Evolutionary conservation across 2,329 filamentous ascomycete species (phyloP), one percentile per base, ranked within the genome.

Genomic region (Bipolaris oryzae): DNA sequence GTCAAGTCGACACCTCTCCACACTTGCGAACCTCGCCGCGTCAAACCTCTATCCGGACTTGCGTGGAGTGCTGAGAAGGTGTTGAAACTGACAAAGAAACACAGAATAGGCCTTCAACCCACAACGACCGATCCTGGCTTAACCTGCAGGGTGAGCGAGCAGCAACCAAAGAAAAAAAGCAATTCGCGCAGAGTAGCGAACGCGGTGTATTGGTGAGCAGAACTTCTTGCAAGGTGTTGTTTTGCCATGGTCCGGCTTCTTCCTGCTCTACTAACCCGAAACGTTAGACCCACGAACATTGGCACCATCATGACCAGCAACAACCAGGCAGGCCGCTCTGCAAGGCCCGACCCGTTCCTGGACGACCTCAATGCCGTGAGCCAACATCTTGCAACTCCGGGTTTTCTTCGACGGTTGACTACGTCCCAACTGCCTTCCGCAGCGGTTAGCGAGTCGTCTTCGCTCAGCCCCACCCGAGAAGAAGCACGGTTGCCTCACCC

Each of bases 401-500:
- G 58, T 16, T 77, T 77, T 53, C 67, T 77, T 38, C 64, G 66
- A 23, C 71, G 65, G 53, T 61, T 77, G 57, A 74, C 74, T 41
- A 72, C 74, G 20, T 74, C 70, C 28, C 69, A 72, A 39, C 61
- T 77, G 62, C 74, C 75, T 49, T 74, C 71, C 43, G 72, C 74
- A 57, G 75, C 75, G 57, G 73, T 74, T 34, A 74, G 71, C 59
- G 75, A 76, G 60, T 67, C 69, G 53, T 75, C 72, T 61, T 74
- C 72, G 64, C 46, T 74, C 64, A 64, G 65, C 68, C 67, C 72
- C 71, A 72, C 72, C 63, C 66, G 62, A 62, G 61, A 65, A 62
- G 65, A 69, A 63, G 72, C 70, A 68, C 71, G 70, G 63, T 65
- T 63, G 57, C 64, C 64, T 42, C 62, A 62, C 44, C 70, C 67